A percentile compares a stretch with the other conserved stretches of the same genome.
phyloP scores from a whole-genome alignment of 2,329 filamentous ascomycete species.

The Sporothrix euskadiensis region DNA sequence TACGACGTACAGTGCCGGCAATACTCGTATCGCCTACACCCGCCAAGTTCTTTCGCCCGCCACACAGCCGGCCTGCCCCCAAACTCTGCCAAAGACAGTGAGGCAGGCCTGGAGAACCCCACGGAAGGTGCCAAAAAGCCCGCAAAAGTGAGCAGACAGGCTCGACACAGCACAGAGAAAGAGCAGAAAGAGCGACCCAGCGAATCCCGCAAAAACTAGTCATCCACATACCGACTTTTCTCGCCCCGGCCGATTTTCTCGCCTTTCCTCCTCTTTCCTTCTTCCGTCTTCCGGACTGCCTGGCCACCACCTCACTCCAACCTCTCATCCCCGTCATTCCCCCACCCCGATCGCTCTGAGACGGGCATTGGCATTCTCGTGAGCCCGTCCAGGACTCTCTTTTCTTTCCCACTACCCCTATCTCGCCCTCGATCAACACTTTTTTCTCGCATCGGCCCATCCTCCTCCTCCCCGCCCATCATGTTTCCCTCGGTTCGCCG shows the following conservation, averaged over 20 bases:
- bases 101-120: background rate
- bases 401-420: background rate
- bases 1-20: conserved; percentile 22
- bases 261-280: background rate
- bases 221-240: conserved; percentile 24
- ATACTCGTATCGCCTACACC: conserved; percentile 15
- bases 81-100: background rate
- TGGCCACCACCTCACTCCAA: conserved; percentile 14
- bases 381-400: background rate
- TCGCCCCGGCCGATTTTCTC: conserved; percentile 4
- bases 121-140: conserved; percentile 12
- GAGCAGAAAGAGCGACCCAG: background rate
- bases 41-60: conserved; percentile 1
- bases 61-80: background rate
- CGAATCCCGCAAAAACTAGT: conserved; percentile 20
- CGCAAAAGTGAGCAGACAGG: conserved; percentile 1
- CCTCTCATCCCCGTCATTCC: background rate
- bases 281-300: conserved; percentile 17
- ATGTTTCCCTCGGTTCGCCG: conserved; percentile 34
- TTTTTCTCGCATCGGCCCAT: background rate
- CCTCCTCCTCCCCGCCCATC: background rate
- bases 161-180: background rate
- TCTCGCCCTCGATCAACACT: background rate
- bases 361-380: background rate
- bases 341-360: background rate